phyloP scores from a whole-genome alignment of 768 basidiomycete species.

The Roridomyces roridus region DNA sequence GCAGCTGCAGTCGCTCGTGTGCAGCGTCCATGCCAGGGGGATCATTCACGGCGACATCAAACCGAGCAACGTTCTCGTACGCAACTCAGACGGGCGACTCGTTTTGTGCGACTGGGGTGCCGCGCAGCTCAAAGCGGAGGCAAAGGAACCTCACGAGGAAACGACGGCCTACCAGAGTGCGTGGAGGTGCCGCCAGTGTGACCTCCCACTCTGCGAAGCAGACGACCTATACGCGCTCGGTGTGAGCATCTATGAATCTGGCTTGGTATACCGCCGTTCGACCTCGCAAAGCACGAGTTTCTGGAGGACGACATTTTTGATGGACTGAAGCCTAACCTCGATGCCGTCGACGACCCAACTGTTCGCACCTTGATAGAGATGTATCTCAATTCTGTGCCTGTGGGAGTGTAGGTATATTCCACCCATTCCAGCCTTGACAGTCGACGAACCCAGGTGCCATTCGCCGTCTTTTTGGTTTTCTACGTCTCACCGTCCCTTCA shows the following conservation, averaged over 20 bases:
- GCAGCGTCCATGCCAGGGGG: slow-evolving; percentile 22
- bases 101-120: slow-evolving; percentile 22
- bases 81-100: slow-evolving; percentile 20
- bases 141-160: not conserved
- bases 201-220: slow-evolving; percentile 20
- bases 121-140: slow-evolving; percentile 14
- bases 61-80: slow-evolving; percentile 23
- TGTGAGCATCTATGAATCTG: slow-evolving; percentile 32
- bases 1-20: slow-evolving; percentile 1
- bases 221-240: slow-evolving; percentile 34
- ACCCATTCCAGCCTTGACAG: too few relatives aligned
- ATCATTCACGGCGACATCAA: slow-evolving; percentile 32
- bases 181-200: slow-evolving; percentile 7
- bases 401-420: too few relatives aligned
- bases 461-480: too few relatives aligned
- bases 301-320: slow-evolving; percentile 13
- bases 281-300: slow-evolving; percentile 21
- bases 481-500: too few relatives aligned
- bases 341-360: slow-evolving; percentile 23
- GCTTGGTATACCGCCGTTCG: slow-evolving; percentile 28
- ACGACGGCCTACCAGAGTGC: slow-evolving; percentile 18
- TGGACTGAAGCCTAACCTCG: slow-evolving; percentile 27
- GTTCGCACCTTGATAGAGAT: slow-evolving; percentile 16
- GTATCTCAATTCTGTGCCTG: slow-evolving; percentile 2
- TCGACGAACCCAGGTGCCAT: too few relatives aligned